Conservation (phyloP, 495 filamentous ascomycete genomes). For the Aspergillus nidulans region DNA sequence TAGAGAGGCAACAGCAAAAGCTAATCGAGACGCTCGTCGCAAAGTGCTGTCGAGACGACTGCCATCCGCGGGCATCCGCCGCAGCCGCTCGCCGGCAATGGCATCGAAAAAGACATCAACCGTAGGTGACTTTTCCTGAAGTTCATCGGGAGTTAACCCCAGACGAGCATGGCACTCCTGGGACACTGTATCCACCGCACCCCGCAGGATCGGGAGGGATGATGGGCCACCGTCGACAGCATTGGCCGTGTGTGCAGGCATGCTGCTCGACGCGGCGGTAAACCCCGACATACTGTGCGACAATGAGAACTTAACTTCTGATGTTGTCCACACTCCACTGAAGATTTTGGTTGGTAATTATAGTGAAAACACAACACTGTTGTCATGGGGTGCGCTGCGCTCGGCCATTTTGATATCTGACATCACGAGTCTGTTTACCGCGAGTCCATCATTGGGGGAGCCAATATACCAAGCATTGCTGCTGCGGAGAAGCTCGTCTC, state of each 20-base stretch:
- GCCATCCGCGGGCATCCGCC: constrained; percentile 41
- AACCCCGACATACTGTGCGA: neutral
- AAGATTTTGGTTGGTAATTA: constrained; percentile 1
- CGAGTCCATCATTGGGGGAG: constrained; percentile 2
- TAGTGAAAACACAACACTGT: neutral
- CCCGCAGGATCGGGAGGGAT: constrained; percentile 27
- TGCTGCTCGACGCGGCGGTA: constrained; percentile 11
- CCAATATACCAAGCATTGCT: neutral
- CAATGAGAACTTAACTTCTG: neutral
- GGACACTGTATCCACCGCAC: constrained; percentile 29
- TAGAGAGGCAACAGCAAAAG: constrained; percentile 39
- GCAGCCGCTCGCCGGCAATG: constrained; percentile 33
- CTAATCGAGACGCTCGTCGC: constrained; percentile 33
- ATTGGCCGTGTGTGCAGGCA: constrained; percentile 10
- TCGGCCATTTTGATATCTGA: constrained; percentile 14
- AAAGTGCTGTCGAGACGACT: constrained; percentile 37
- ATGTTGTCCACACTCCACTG: neutral
- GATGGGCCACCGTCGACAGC: constrained; percentile 14
- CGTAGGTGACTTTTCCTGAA: constrained; percentile 28
- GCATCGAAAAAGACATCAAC: constrained; percentile 38
- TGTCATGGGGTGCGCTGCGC: neutral
- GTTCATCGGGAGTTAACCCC: constrained; percentile 27
- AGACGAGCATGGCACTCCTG: constrained; percentile 37
- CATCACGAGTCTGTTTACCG: constrained; percentile 14
- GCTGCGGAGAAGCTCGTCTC: neutral